Evolutionary conservation across 2,329 filamentous ascomycete species (phyloP).

Genomic region (Triangularia verruculosa): DNA sequence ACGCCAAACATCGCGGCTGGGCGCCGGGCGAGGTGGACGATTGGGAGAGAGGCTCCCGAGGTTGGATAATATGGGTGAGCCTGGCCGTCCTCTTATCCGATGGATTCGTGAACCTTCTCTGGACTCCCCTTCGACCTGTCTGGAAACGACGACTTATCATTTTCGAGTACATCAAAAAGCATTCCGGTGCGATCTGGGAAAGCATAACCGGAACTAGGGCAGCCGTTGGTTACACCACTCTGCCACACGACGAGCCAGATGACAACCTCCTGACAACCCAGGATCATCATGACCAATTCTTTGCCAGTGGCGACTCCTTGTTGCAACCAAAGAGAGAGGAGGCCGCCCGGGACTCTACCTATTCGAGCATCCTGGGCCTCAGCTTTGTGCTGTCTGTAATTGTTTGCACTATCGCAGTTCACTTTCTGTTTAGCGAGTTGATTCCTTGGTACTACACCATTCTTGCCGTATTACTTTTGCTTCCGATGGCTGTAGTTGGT

Average conservation of each 20-base stretch:
- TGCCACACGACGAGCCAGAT: too few species aligned
- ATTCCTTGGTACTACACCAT: neutral
- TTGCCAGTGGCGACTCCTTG: too few species aligned
- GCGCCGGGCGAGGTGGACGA: neutral
- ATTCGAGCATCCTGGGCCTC: too few species aligned
- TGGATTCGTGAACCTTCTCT: neutral
- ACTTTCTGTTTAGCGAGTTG: neutral
- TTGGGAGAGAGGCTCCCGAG: neutral
- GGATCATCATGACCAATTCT: too few species aligned
- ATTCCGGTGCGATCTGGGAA: too few species aligned
- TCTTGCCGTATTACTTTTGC: neutral
- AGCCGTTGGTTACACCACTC: too few species aligned
- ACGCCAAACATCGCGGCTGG: neutral
- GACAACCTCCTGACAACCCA: too few species aligned
- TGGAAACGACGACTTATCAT: neutral
- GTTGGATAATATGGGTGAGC: neutral
- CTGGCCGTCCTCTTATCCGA: neutral
- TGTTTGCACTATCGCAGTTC: neutral
- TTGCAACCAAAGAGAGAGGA: too few species aligned
- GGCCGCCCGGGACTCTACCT: too few species aligned
- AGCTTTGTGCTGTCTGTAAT: neutral
- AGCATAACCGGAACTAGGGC: too few species aligned
- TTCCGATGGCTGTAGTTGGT: neutral
- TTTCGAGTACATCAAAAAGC: too few species aligned
- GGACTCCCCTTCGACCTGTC: neutral